A percentile compares a stretch with the other conserved stretches of the same genome.
Conservation (phyloP, 345 rosid genomes). For the Linum tenue region DNA sequence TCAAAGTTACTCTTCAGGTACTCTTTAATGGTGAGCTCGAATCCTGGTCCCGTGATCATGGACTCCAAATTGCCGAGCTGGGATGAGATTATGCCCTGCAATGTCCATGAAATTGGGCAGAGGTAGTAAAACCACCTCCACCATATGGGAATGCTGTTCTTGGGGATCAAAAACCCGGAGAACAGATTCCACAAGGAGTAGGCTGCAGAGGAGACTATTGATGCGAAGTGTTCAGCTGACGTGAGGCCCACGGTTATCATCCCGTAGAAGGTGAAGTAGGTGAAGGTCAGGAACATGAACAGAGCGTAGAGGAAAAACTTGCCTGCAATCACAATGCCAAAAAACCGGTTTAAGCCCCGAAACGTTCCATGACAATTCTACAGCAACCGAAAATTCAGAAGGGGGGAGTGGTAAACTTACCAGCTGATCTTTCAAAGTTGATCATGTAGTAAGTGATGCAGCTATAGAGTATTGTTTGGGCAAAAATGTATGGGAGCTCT, state of each 20-base stretch:
- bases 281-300: constrained; percentile 15
- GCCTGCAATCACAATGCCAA: constrained; percentile 11
- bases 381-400: background rate
- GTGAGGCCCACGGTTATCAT: constrained; percentile 21
- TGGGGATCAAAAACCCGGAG: constrained; percentile 27
- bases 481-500: constrained; percentile 19
- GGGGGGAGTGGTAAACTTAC: background rate
- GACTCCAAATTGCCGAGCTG: constrained; percentile 17
- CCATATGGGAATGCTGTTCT: constrained; percentile 30
- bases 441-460: constrained; percentile 12
- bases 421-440: constrained; percentile 18
- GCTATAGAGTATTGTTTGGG: constrained; percentile 8
- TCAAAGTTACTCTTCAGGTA: constrained; percentile 23
- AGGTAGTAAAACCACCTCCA: constrained; percentile 27
- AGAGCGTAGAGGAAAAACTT: constrained; percentile 24
- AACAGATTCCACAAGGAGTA: constrained; percentile 20
- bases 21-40: constrained; percentile 5
- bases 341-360: constrained; percentile 10
- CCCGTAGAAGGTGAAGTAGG: constrained; percentile 22
- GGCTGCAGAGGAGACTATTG: constrained; percentile 9
- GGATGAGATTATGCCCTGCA: constrained; percentile 21
- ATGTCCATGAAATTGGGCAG: constrained; percentile 28
- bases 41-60: constrained; percentile 9
- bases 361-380: background rate
- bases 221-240: constrained; percentile 9